Evolutionary conservation across 176 grass and related monocot species (phyloP), one percentile per base, ranked within the genome.

Genomic region (Musa troglodytarum): DNA sequence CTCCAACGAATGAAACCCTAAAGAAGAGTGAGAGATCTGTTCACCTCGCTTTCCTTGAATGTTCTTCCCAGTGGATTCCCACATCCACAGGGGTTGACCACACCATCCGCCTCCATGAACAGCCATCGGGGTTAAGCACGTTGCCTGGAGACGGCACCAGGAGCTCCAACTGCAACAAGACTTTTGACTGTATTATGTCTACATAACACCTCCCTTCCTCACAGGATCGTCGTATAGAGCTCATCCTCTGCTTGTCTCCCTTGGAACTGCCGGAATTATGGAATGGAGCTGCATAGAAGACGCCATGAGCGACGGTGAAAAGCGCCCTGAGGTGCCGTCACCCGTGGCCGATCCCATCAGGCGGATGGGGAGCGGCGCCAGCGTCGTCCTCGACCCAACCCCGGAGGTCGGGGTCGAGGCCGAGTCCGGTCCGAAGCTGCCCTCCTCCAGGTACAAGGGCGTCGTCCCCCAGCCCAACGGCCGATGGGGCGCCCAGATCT

Each of bases 401-500:
- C n/a, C 34, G 74, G 17, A 57, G 26, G 29, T 14, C 14, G 26
- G 28, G n/a, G 4, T 21, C 49, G 75, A 77, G 59, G 75, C 62
- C 6, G 71, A 79, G 61, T 80, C 83, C 59, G 34, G 34, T 43
- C 56, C 67, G 54, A 61, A 50, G 54, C 83, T 90, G 52, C 87
- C 90, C 53, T 96, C 93, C 1, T 96, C 93, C 11, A 85, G 64
- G 71, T 92, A 90, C 85, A 92, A 92, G 81, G 89, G 93, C 73
- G 90, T 96, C 3, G 93, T 92, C 52, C 90, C 93, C 6, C 93
- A 96, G 84, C 93, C 93, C 7, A 96, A 96, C 81, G 93, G 93
- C 29, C 85, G 93, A 11, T 96, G 93, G 93, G 93, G 93, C 6
- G 87, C 93, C 15, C 93, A 96, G 88, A 96, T 96, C 84, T 96